Base-by-base conservation (phyloP, 306 rosid genomes). In the Rosa rugosa region DNA sequence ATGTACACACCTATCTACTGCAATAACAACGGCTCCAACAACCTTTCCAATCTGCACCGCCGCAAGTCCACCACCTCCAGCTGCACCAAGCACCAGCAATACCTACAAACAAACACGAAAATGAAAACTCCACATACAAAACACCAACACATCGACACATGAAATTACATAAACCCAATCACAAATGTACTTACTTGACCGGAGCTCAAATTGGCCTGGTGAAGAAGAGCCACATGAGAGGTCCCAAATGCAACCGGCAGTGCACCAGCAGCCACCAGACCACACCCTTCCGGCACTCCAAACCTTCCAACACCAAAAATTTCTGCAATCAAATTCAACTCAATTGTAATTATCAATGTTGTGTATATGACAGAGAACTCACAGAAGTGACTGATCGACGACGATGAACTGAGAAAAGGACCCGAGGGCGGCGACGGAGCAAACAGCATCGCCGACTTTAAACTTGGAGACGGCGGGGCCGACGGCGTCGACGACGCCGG, bases 191-290 rank as follows among this genome's bases (percentile, higher is more conserved):
- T 27, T 38, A 86, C 99, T 93, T 95, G 99, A 66, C 92, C 94
- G 25, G 97, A 78, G 23, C 74, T 70, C 83, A 95, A 88, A 2
- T 82, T 77, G 72, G 98, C 99, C 75, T 97, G 88, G 81, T 92
- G 98, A 34, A 90, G 83, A 34, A 95, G 98, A 8, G 91, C 99
- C 25, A 93, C 91, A 65, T 95, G 99, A 9, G 98, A 92, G 56
- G 99, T 95, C 36, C 99, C 99, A 80, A 81, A 95, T 6, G 97
- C 98, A 71, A 92, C 98, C 44, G 91, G 91, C 83, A 95, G 91
- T 22, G 98, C 98, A 3, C 89, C 96, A 13, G 99, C 98, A 40
- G 90, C 89, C 46, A 93, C 93, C 80, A 93, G 62, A 87, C 91
- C 98, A 84, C 98, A 92, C 65, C 92, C 97, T 46, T 90, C 91